These are phyloP conservation scores for Hawksworthiomyces lignivorus DNA, from an alignment of 2,329 filamentous ascomycete genomes.

Conservation along the genomic window DNA sequence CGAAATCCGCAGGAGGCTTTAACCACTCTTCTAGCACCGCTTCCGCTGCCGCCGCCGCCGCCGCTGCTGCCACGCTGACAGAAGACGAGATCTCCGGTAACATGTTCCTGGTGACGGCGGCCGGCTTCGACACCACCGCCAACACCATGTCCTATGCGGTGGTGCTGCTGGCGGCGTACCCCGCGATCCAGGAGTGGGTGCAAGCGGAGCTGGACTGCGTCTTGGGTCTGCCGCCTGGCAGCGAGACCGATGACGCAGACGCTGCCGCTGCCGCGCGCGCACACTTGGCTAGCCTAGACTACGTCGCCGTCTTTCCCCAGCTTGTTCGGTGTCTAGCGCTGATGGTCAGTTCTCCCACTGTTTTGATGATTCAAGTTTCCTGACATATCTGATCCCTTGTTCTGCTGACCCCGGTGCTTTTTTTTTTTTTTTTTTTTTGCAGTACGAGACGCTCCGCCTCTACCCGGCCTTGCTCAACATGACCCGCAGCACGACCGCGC, in stretches of 20 bases:
- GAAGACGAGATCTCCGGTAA: constrained; percentile 23
- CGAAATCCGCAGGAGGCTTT: neutral
- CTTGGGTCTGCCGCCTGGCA: constrained; percentile 35
- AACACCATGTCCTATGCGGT: constrained; percentile 36
- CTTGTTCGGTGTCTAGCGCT: constrained; percentile 36
- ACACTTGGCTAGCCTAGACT: constrained; percentile 28
- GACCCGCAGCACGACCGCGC: constrained; percentile 21
- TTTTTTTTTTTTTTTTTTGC: neutral
- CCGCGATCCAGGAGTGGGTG: constrained; percentile 9
- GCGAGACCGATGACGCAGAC: neutral
- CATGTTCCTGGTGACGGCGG: constrained; percentile 44
- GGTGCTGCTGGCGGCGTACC: constrained; percentile 34
- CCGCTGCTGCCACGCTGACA: neutral
- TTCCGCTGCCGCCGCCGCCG: neutral
- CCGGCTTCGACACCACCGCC: constrained; percentile 38
- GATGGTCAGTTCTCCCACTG: constrained; percentile 23
- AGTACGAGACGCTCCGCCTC: constrained; percentile 34
- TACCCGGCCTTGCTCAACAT: constrained; percentile 32
- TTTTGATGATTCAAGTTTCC: neutral
- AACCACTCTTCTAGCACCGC: too few species aligned
- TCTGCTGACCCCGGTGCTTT: too few species aligned
- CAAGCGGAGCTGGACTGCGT: constrained; percentile 25
- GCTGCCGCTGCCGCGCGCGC: too few species aligned
- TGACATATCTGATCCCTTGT: too few species aligned
- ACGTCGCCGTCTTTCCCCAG: constrained; percentile 34